Base-by-base conservation (phyloP, 2,329 filamentous ascomycete species). In the Delphinella strobiligena region DNA sequence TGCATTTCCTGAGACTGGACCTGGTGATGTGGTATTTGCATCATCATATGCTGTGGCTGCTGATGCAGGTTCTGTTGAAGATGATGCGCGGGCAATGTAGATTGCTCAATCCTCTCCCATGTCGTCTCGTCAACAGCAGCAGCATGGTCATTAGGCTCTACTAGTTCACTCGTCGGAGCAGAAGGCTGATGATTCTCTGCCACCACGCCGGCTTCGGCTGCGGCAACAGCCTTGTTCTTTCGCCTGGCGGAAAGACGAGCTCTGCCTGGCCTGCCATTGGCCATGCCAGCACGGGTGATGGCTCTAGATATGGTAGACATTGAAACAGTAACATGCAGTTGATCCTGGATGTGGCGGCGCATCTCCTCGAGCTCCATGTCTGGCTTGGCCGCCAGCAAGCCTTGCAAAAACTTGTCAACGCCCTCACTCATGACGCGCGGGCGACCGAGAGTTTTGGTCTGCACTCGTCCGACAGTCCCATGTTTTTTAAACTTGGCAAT, bases 341-440 rank as follows among this genome's bases (percentile, higher is more conserved):
- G 31, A 5, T 38, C 34, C 36, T 36, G 36, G 17, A 43, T 14
- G 19, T 43, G 41, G 18, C 33, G 31, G 31, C 36, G 36, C 41
- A 43, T 43, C 22, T 47, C 45, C 30, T 47, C 41, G 12, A 43
- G 33, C 33, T 43, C 41, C 33, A 43, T 43, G 32, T 36, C 36
- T 2, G 41, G 41, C 33, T 43, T 43, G 17, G 41, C 41, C 11
- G 41, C 41, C 7, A 43, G 31, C 32, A 43, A 29, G 27, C 41
- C 41, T 9, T 38, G 41, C 27, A 43, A 11, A 27, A 43, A 43
- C 37, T 39, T 43, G 31, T 43, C 41, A 32, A 38, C 36, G 8
- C 36, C 36, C 5, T 43, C 36, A 29, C 27, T 36, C 36, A 43
- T 36, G 31, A 33, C 36, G 15, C 41, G 41, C 17, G 41, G 41